phyloP scores from a whole-genome alignment of 2,329 filamentous ascomycete genomes.

The Ilyonectria sp. region DNA sequence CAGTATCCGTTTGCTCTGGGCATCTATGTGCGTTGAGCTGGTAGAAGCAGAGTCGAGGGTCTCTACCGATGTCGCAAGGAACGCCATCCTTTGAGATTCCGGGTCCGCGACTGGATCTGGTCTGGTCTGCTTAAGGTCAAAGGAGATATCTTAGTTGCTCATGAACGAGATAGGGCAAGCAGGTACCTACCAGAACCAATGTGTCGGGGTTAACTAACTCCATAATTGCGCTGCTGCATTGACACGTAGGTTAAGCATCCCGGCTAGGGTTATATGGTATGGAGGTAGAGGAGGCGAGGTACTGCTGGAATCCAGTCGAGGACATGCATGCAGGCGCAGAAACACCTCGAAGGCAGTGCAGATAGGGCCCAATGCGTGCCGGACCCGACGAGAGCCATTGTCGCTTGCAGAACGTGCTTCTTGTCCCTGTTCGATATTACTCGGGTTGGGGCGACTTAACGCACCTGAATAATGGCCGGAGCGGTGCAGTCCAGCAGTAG shows the following conservation, averaged over 20 bases:
- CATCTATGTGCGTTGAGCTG: neutral
- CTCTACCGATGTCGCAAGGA: slow-evolving; percentile 28
- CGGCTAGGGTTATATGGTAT: slow-evolving; percentile 1
- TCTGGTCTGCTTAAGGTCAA: slow-evolving; percentile 6
- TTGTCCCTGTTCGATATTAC: slow-evolving; percentile 2
- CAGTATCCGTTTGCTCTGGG: neutral
- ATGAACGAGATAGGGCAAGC: neutral
- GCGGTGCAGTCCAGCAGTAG: slow-evolving; percentile 30
- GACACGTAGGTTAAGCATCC: slow-evolving; percentile 31
- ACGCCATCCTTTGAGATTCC: slow-evolving; percentile 26
- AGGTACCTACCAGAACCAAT: slow-evolving; percentile 12
- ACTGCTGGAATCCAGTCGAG: slow-evolving; percentile 2
- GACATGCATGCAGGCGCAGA: slow-evolving; percentile 6
- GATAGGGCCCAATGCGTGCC: neutral
- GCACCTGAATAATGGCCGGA: slow-evolving; percentile 30
- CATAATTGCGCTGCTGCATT: slow-evolving; percentile 22
- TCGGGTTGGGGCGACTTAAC: slow-evolving; percentile 26
- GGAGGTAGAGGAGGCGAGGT: neutral
- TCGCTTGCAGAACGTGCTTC: neutral
- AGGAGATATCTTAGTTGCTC: slow-evolving; percentile 1
- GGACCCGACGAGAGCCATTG: neutral
- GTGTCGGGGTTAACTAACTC: slow-evolving; percentile 14
- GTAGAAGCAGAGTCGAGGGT: slow-evolving; percentile 8
- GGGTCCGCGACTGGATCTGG: neutral
- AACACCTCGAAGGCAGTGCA: neutral